phyloP scores from a whole-genome alignment of 2,329 filamentous ascomycete species.

The Aureobasidium sp. region DNA sequence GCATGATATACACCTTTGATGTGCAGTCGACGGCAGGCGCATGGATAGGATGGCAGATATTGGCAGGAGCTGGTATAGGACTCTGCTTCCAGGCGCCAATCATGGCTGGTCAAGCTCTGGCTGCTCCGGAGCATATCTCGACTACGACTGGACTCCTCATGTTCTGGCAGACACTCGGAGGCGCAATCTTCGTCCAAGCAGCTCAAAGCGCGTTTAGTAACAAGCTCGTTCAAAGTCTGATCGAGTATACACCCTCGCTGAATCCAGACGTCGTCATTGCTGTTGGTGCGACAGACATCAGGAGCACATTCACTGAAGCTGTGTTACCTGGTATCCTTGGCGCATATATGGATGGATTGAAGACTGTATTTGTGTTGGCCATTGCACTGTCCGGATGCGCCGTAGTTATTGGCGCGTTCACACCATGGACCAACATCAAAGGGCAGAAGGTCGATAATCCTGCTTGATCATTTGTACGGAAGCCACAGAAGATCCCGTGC shows the following conservation, averaged over 20 bases:
- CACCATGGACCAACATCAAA: no score
- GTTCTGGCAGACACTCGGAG: constrained; percentile 55
- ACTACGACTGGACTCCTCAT: constrained; percentile 56
- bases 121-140: constrained; percentile 48
- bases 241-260: constrained; percentile 45
- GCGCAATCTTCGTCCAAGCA: constrained; percentile 55
- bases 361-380: no score
- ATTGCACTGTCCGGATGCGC: no score
- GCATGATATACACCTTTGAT: constrained; percentile 50
- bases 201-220: constrained; percentile 59
- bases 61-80: constrained; percentile 47
- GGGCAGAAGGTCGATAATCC: no score
- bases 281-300: constrained; percentile 66
- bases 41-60: constrained; percentile 45
- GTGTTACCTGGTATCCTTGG: constrained; percentile 60
- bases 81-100: constrained; percentile 52
- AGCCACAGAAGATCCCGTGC: no score
- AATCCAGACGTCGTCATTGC: constrained; percentile 46
- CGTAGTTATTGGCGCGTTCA: no score
- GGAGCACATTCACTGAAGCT: constrained; percentile 54
- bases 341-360: constrained; percentile 71
- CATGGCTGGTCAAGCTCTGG: constrained; percentile 52
- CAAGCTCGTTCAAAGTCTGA: constrained; percentile 47
- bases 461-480: no score
- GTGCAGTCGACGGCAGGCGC: constrained; percentile 40